phyloP scores from a whole-genome alignment of 345 rosid species.

The Cochlearia excelsa region DNA sequence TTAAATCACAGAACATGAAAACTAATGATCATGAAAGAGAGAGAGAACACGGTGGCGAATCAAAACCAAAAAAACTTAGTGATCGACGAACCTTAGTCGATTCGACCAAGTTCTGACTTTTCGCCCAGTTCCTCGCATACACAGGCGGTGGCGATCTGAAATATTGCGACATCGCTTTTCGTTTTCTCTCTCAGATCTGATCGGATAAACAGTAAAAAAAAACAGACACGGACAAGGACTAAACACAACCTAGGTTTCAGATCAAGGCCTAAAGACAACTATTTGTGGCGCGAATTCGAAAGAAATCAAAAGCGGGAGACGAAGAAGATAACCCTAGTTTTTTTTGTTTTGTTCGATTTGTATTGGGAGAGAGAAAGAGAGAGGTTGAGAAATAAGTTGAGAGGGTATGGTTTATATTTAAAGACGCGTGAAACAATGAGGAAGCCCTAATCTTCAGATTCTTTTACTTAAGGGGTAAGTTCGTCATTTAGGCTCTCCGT shows the following conservation, averaged over 20 bases:
- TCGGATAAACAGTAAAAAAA: neutral
- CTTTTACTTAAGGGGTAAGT: conserved; percentile 2
- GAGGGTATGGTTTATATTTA: conserved; percentile 29
- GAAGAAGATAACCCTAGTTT: conserved; percentile 8
- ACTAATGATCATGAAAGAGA: conserved; percentile 7
- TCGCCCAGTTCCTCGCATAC: conserved; percentile 43
- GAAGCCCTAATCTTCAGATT: conserved; percentile 25
- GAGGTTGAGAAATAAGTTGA: conserved; percentile 1
- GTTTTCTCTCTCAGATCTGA: conserved; percentile 21
- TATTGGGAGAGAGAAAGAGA: neutral
- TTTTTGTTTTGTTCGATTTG: neutral
- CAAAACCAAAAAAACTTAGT: conserved; percentile 29
- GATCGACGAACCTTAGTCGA: conserved; percentile 72
- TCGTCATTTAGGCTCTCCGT: conserved; percentile 26
- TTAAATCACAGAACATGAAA: conserved; percentile 14
- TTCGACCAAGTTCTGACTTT: conserved; percentile 49
- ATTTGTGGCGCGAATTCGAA: conserved; percentile 4
- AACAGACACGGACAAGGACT: neutral
- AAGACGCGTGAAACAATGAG: conserved; percentile 36
- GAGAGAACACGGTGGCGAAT: conserved; percentile 19
- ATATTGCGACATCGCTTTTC: conserved; percentile 51
- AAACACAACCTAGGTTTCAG: conserved; percentile 21
- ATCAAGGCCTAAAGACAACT: neutral
- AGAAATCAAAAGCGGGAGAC: conserved; percentile 3
- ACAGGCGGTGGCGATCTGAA: conserved; percentile 50